phyloP scores from a whole-genome alignment of 106 monocot genomes.

The Iris macrosiphon region DNA sequence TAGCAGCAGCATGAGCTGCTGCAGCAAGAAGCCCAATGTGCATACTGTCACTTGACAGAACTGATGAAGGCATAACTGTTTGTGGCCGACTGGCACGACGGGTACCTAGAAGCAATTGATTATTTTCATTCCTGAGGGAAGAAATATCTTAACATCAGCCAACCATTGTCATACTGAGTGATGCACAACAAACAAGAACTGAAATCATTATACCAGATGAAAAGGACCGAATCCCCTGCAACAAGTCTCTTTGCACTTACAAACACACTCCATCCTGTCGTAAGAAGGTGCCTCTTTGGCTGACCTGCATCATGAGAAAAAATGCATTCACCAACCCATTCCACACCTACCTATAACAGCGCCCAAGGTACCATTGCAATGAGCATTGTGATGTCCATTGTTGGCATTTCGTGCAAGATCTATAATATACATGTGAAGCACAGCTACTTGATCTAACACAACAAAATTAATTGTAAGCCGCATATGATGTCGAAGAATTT shows the following conservation, averaged over 20 bases:
- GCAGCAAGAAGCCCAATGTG: constrained; percentile 91
- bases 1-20: constrained; percentile 87
- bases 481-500: too few relatives aligned
- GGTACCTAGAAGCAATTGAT: constrained; percentile 67
- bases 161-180: background rate
- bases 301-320: too few relatives aligned
- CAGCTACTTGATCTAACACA: too few relatives aligned
- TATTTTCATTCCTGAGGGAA: constrained; percentile 64
- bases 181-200: background rate
- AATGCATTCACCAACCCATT: background rate
- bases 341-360: too few relatives aligned
- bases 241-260: constrained; percentile 92
- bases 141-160: background rate
- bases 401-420: too few relatives aligned
- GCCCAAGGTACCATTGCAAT: too few relatives aligned
- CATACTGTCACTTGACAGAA: constrained; percentile 90
- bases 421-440: too few relatives aligned
- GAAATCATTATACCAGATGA: constrained; percentile 53
- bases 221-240: constrained; percentile 93
- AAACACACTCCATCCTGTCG: constrained; percentile 96
- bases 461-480: too few relatives aligned
- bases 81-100: constrained; percentile 71
- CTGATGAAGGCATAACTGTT: constrained; percentile 84
- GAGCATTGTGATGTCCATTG: too few relatives aligned
- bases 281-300: constrained; percentile 92